A percentile compares a stretch with the other conserved stretches of the same genome.
Conservation (phyloP, 768 basidiomycete species). For the Trichaptum fuscoviolaceum region DNA sequence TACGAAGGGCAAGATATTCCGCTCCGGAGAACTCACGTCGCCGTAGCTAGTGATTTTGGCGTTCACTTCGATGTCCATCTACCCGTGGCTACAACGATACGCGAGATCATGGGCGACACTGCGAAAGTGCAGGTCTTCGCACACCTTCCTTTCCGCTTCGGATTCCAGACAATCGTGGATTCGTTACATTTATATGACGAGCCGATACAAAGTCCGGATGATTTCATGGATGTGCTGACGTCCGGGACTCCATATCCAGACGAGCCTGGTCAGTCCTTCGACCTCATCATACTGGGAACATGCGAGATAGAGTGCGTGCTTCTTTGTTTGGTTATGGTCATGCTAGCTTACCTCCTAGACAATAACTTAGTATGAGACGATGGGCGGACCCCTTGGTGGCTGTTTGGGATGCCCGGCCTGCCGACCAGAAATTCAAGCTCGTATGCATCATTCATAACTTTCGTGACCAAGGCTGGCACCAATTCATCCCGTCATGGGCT, state of each 20-base stretch:
- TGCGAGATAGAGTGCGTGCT: slow-evolving; percentile 37
- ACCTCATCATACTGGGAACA: slow-evolving; percentile 37
- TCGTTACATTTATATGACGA: slow-evolving; percentile 28
- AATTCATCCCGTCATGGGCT: slow-evolving; percentile 31
- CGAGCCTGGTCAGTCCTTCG: slow-evolving; percentile 17
- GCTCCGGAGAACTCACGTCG: slow-evolving; percentile 16
- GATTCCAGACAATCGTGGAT: slow-evolving; percentile 30
- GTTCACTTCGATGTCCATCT: slow-evolving; percentile 36
- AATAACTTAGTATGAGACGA: slow-evolving; percentile 15
- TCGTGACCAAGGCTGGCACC: slow-evolving; percentile 25
- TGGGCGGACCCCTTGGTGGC: slow-evolving; percentile 24
- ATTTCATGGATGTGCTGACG: slow-evolving; percentile 25
- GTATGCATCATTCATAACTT: slow-evolving; percentile 38
- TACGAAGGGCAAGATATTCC: neutral
- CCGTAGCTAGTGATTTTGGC: slow-evolving; percentile 30
- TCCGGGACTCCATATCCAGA: slow-evolving; percentile 11
- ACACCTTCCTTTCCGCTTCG: slow-evolving; percentile 24
- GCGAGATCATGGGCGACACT: slow-evolving; percentile 23
- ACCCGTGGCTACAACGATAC: slow-evolving; percentile 29
- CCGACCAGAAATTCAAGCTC: slow-evolving; percentile 34
- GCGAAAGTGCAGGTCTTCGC: slow-evolving; percentile 28
- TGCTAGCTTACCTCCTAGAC: neutral
- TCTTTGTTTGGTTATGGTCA: neutral
- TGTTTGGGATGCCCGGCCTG: slow-evolving; percentile 32
- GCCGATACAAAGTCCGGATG: slow-evolving; percentile 18